phyloP scores from a whole-genome alignment of 169 alveolate species.

The Neospora caninum region DNA sequence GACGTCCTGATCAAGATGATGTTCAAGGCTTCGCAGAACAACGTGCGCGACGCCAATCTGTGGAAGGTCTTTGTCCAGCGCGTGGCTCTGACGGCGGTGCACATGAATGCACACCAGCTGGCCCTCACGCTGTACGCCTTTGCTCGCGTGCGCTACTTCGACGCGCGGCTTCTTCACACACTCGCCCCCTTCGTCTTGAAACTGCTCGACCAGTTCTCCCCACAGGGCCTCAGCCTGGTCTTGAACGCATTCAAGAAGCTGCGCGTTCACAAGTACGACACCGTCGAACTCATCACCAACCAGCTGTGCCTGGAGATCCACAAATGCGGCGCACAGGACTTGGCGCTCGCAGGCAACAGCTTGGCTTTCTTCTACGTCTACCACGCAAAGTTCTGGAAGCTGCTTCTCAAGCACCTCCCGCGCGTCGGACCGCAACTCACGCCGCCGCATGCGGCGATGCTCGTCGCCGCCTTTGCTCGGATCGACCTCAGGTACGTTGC shows the following conservation, averaged over 20 bases:
- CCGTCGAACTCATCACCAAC: conserved; percentile 37
- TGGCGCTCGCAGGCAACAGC: conserved; percentile 39
- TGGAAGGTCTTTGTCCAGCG: conserved; percentile 31
- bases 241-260: conserved; percentile 43
- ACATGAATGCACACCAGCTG: conserved; percentile 30
- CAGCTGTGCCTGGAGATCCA: conserved; percentile 14
- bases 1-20: conserved; percentile 8
- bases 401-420: conserved; percentile 32
- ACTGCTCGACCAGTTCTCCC: conserved; percentile 39
- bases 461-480: conserved; percentile 39
- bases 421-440: background rate
- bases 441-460: conserved; percentile 45
- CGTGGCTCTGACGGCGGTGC: background rate
- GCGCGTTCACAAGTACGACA: conserved; percentile 31
- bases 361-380: conserved; percentile 40
- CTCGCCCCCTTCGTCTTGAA: conserved; percentile 46
- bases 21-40: background rate
- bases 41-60: conserved; percentile 12
- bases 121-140: conserved; percentile 11
- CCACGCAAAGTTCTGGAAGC: conserved; percentile 6
- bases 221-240: conserved; percentile 43
- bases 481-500: conserved; percentile 50
- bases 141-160: conserved; percentile 39
- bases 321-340: background rate
- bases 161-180: conserved; percentile 31